phyloP scores from a whole-genome alignment of 176 grass and related monocot species.

The Dendrocalamus sinicus region DNA sequence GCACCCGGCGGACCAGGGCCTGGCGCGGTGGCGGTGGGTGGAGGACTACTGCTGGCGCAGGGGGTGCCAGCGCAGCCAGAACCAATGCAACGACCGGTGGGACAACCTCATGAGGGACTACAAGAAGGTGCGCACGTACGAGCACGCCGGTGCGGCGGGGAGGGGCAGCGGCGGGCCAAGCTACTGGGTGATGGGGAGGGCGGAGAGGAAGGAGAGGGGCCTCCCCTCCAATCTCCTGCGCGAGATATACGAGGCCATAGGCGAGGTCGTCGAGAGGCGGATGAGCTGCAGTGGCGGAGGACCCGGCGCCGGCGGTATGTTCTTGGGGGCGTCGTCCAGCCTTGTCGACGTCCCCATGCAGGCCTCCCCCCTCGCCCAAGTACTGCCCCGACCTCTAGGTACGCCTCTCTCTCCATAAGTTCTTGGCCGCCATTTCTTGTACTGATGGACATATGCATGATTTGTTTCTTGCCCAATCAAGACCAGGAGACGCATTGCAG shows the following conservation, averaged over 20 bases:
- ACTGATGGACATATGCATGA: neutral
- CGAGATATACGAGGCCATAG: constrained; percentile 76
- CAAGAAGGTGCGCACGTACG: constrained; percentile 95
- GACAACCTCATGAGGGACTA: constrained; percentile 97
- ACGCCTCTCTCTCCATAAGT: neutral
- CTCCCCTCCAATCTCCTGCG: constrained; percentile 73
- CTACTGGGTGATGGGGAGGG: constrained; percentile 83
- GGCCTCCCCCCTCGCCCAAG: constrained; percentile 49
- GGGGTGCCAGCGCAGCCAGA: constrained; percentile 86
- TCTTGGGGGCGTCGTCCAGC: constrained; percentile 4
- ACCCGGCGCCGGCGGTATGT: neutral
- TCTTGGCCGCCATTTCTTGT: neutral
- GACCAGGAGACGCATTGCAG: constrained; percentile 26
- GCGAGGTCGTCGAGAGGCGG: constrained; percentile 61
- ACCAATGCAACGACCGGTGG: constrained; percentile 99
- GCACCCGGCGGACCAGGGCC: constrained; percentile 53
- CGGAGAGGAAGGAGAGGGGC: constrained; percentile 70
- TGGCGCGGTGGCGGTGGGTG: constrained; percentile 91
- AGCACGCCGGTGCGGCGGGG: constrained; percentile 33
- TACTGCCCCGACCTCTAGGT: constrained; percentile 33
- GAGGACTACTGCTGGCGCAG: constrained; percentile 96
- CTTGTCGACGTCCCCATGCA: constrained; percentile 40
- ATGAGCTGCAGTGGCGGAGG: constrained; percentile 31
- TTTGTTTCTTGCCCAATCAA: neutral
- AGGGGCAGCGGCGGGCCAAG: constrained; percentile 42